Conservation (phyloP, 805 yeast species). For the Dipodascopsis tothii region DNA sequence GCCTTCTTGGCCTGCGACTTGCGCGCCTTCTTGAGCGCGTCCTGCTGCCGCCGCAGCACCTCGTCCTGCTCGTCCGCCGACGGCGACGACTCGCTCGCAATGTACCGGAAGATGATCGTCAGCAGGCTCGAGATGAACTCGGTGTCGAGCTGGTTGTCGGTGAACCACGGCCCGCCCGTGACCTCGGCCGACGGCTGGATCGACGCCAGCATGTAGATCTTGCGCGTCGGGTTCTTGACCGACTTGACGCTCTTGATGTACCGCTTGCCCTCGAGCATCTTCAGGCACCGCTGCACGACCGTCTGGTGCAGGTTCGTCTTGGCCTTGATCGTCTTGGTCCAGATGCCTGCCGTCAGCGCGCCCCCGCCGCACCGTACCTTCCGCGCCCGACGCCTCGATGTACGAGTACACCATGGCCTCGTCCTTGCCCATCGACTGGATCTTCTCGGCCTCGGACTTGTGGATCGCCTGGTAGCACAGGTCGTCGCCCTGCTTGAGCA, state of each 20-base stretch:
- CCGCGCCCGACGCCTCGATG: slow-evolving; percentile 87
- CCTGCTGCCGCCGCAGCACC: slow-evolving; percentile 9
- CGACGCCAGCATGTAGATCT: slow-evolving; percentile 90
- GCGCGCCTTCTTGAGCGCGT: slow-evolving; percentile 4
- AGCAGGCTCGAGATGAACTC: slow-evolving; percentile 83
- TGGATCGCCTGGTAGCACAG: slow-evolving; percentile 70
- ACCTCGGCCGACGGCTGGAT: slow-evolving; percentile 91
- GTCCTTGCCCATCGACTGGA: slow-evolving; percentile 71
- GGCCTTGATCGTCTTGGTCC: slow-evolving; percentile 84
- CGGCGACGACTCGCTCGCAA: slow-evolving; percentile 71
- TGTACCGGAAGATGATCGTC: slow-evolving; percentile 80
- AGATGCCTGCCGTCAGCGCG: slow-evolving; percentile 64
- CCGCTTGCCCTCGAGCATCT: slow-evolving; percentile 66
- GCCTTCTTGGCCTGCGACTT: slow-evolving; percentile 6
- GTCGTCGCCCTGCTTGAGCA: slow-evolving; percentile 54
- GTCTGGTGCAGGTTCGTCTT: slow-evolving; percentile 81
- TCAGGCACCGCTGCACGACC: slow-evolving; percentile 68
- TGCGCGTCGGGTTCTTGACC: slow-evolving; percentile 88
- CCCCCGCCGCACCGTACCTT: slow-evolving; percentile 28
- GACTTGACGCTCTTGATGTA: slow-evolving; percentile 83
- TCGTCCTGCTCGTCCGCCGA: slow-evolving; percentile 16
- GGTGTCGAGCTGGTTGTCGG: slow-evolving; percentile 88
- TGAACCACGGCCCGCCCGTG: slow-evolving; percentile 99
- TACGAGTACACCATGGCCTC: slow-evolving; percentile 87
- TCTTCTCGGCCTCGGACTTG: slow-evolving; percentile 56